Base-by-base conservation (phyloP, 148 eudicot species). In the Mesembryanthemum crystallinum region DNA sequence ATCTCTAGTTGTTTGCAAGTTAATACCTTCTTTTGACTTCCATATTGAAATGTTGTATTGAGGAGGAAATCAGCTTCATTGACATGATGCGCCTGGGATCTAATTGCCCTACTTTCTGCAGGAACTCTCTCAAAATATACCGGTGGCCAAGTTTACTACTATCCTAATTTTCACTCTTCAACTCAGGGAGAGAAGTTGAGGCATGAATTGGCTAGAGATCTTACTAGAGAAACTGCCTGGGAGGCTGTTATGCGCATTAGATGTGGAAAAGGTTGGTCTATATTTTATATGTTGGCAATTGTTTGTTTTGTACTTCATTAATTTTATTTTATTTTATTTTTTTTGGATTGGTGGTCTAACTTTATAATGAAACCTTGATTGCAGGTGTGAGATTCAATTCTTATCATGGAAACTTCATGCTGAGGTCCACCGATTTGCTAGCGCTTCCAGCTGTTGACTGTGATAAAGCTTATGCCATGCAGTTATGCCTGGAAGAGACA, bases 381-480 rank as follows among this genome's bases (percentile, higher is more conserved):
- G 76, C 63, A 95, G 99, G 99, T 78, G 94, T 95, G 74, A 86
- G 91, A 63, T 95, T 92, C 79, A 88, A 89, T 54, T 86, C 99
- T 49, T 95, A 92, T 81, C 99, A 95, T 81, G 99, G 99, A 54
- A 91, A 95, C 85, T 95, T 95, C 80, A 95, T 95, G 99, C 86
- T 92, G 77, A 82, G 99, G 81, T 95, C 99, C 76, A 92, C 99
- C 61, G 99, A 95, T 87, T 79, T 95, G 78, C 47, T 95, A 61
- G 99, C 99, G 14, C 99, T 95, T 84, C 99, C 99, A 58, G 98
- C 99, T 69, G 97, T 91, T 63, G 99, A 95, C 85, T 95, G 94
- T 85, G 98, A 95, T 72, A 95, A 92, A 85, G 99, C 99, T 74
- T 91, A 88, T 71, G 93, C 94, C 54, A 90, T 87, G 87, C 99